phyloP scores from a whole-genome alignment of 2,329 filamentous ascomycete species.

The Penicillium psychrosexuale region DNA sequence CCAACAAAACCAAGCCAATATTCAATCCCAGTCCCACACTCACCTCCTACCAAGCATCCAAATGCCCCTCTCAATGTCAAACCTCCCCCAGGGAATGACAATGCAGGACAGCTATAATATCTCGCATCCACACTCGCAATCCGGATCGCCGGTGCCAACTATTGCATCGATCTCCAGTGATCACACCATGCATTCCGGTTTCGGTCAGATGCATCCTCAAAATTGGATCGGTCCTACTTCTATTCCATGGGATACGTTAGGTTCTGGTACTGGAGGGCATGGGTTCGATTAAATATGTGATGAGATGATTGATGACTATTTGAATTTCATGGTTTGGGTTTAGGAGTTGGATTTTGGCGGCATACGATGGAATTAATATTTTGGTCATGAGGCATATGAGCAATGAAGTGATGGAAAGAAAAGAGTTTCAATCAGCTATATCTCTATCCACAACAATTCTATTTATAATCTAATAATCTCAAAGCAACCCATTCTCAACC shows the following conservation, averaged over 20 bases:
- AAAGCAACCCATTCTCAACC: no score
- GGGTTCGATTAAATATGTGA: constrained; percentile 10
- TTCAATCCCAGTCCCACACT: constrained; percentile 8
- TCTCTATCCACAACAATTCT: neutral
- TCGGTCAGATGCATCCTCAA: constrained; percentile 31
- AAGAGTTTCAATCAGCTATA: neutral
- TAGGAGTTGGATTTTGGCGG: neutral
- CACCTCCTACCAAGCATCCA: constrained; percentile 12
- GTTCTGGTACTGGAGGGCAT: constrained; percentile 14
- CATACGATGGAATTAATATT: neutral
- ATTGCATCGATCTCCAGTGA: constrained; percentile 19
- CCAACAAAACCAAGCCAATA: constrained; percentile 11
- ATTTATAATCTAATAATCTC: neutral
- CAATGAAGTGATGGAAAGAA: neutral
- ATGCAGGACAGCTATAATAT: constrained; percentile 17
- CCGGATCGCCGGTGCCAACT: constrained; percentile 20
- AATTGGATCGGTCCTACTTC: constrained; percentile 34
- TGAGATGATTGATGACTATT: neutral
- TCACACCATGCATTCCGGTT: constrained; percentile 18
- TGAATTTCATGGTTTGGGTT: neutral
- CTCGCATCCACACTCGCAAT: constrained; percentile 13
- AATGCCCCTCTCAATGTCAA: constrained; percentile 9
- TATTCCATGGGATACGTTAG: constrained; percentile 28
- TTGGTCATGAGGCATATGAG: constrained; percentile 3
- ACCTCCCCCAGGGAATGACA: constrained; percentile 1